Evolutionary conservation across 257 asterid genomes (phyloP).

Genomic region (Leonotis leonurus): DNA sequence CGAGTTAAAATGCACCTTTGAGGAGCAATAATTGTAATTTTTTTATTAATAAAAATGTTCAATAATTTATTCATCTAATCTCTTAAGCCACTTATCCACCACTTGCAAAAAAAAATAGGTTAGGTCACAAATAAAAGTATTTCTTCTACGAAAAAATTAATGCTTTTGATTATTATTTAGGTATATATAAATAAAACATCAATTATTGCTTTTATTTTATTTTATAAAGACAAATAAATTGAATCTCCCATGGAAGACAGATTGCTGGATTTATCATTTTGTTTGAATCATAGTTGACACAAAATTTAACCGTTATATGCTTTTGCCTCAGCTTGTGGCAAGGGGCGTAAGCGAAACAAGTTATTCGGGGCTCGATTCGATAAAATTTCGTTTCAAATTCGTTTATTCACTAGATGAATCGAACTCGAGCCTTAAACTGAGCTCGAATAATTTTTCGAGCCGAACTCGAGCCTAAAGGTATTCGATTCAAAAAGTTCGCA

Average conservation of each 20-base stretch:
- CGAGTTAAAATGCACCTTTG: conserved; percentile 48
- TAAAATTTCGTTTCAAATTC: too few species aligned
- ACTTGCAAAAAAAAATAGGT: conserved; percentile 4
- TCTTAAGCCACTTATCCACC: conserved; percentile 9
- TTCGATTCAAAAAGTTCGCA: too few species aligned
- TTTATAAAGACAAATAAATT: neutral
- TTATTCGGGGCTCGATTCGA: too few species aligned
- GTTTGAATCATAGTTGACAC: conserved; percentile 13
- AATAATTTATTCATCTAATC: conserved; percentile 14
- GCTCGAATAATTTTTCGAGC: too few species aligned
- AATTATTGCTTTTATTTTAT: neutral
- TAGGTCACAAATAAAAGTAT: neutral
- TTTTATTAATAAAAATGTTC: conserved; percentile 2
- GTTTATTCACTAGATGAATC: too few species aligned
- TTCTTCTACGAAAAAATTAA: neutral
- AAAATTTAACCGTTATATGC: conserved; percentile 1
- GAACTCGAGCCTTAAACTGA: too few species aligned
- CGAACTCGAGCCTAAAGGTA: too few species aligned
- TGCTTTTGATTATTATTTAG: neutral
- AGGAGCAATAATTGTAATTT: conserved; percentile 42
- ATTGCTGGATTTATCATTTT: conserved; percentile 20
- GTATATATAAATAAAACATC: neutral
- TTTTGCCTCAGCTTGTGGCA: neutral
- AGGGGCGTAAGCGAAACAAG: neutral
- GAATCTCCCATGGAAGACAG: conserved; percentile 10